These are phyloP conservation scores for Tylopilus intermedius DNA, from an alignment of 768 basidiomycete genomes.

Conservation along the genomic window DNA sequence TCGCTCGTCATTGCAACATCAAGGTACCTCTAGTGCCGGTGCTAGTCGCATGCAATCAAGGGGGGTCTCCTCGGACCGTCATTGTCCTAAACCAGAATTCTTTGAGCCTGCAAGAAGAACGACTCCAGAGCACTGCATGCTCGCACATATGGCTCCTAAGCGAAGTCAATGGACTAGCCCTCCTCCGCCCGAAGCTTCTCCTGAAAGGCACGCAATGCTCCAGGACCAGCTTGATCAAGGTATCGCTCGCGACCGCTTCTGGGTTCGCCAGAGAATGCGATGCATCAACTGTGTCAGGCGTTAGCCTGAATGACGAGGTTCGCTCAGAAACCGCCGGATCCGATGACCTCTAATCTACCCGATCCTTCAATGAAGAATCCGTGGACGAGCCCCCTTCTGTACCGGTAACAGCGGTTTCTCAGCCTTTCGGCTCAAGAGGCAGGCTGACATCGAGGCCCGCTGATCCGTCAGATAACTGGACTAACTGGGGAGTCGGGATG, in stretches of 20 bases:
- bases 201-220: conserved; percentile 60
- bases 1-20: conserved; percentile 51
- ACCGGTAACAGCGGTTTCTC: conserved; percentile 7
- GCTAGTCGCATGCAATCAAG: conserved; percentile 55
- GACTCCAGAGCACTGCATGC: conserved; percentile 32
- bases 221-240: conserved; percentile 63
- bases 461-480: conserved; percentile 5
- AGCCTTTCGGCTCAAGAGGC: conserved; percentile 20
- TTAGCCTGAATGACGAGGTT: conserved; percentile 59
- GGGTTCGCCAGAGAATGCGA: conserved; percentile 55
- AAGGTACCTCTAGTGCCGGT: conserved; percentile 66
- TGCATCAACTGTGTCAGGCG: conserved; percentile 49
- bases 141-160: conserved; percentile 78
- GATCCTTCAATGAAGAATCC: conserved; percentile 57
- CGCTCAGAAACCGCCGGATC: conserved; percentile 57
- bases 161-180: conserved; percentile 83
- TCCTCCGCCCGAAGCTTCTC: conserved; percentile 71
- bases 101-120: conserved; percentile 39
- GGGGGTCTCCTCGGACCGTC: conserved; percentile 37
- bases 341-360: conserved; percentile 67
- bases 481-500: conserved; percentile 6
- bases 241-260: conserved; percentile 63
- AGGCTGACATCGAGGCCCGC: conserved; percentile 20
- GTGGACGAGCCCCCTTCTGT: conserved; percentile 12
- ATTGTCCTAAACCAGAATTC: conserved; percentile 49